Evolutionary conservation across 805 yeast genomes (phyloP), one percentile per base, ranked within the genome.

Genomic region (Saccharomycopsis fodiens): DNA sequence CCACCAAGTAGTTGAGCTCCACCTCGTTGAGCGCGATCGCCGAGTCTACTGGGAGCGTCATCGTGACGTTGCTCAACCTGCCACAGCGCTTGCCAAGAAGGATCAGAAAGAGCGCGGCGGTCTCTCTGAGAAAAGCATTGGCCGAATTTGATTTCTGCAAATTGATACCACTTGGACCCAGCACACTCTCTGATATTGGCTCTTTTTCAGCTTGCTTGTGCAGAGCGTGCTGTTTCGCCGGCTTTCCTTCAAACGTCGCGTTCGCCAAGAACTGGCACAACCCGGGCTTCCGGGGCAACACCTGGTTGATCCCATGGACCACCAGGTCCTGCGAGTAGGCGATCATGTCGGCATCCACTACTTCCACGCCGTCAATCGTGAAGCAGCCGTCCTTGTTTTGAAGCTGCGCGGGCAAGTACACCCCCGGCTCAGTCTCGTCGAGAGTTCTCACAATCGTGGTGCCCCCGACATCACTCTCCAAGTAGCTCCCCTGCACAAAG

Each of bases 241-340:
- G n/a, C n/a, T 29, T 29, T 12, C 32, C 32, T 29, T 12, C 12
- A 25, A 44, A 47, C n/a, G n/a, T n/a, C 10, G 35, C 42, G 25
- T 46, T 42, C 12, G 41, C 38, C 13, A 76, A 49, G 8, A 70
- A 55, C 2, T 66, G 66, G 55, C 68, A 69, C 16, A 66, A 51
- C 22, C 57, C 48, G 40, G 63, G 63, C 55, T 62, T 63, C 27
- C 55, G 31, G 12, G 68, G 65, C 1, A 82, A 52, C 8, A 73
- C 54, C 15, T 63, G 54, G 46, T 75, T 76, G 2, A 83, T 67
- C 1, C 84, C 87, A 48, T 83, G 86, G 10, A 86, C 75, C 23
- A 73, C 74, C 0, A 89, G 76, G 53, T 77, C 69, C 54, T 80
- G 85, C 38, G 77, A 74, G 42, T 70, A 69, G 1, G 93, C 86